Percentiles rank a stretch among this genome's conserved stretches.
phyloP scores from a whole-genome alignment of 495 filamentous ascomycete species.

The Penicillium fimorum region DNA sequence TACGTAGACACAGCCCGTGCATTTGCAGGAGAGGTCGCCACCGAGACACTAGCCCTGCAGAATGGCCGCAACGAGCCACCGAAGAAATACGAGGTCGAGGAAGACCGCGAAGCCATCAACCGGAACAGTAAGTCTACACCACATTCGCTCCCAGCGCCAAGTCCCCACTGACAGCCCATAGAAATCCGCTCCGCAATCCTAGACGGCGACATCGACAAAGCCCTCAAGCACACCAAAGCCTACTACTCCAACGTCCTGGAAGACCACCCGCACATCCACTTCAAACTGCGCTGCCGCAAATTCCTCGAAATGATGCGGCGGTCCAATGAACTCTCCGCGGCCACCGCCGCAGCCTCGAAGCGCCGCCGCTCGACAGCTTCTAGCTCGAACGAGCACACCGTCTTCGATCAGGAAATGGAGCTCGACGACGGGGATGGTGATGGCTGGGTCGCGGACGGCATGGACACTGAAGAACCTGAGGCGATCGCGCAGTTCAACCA shows the following conservation, averaged over 20 bases:
- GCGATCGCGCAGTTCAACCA: constrained; percentile 44
- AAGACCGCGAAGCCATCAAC: constrained; percentile 84
- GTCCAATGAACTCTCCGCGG: constrained; percentile 61
- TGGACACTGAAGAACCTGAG: constrained; percentile 53
- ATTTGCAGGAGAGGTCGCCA: constrained; percentile 79
- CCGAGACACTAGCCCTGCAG: constrained; percentile 64
- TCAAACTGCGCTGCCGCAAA: constrained; percentile 84
- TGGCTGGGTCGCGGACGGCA: constrained; percentile 49
- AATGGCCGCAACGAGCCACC: constrained; percentile 52
- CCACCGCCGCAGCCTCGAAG: constrained; percentile 33
- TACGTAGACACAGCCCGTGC: constrained; percentile 92
- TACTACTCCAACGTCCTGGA: constrained; percentile 80
- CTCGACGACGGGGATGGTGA: constrained; percentile 65
- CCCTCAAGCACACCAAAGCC: constrained; percentile 72
- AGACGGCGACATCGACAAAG: constrained; percentile 89
- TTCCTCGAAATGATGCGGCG: constrained; percentile 95
- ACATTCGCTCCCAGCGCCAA: background rate
- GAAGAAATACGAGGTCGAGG: constrained; percentile 68
- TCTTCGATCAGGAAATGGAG: constrained; percentile 73
- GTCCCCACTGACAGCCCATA: constrained; percentile 29
- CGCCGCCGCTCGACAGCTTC: constrained; percentile 32
- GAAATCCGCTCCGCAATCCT: constrained; percentile 87
- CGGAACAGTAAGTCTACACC: constrained; percentile 66
- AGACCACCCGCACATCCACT: constrained; percentile 85
- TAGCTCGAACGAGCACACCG: constrained; percentile 43